A percentile compares a stretch with the other conserved stretches of the same genome.
Evolutionary conservation across 495 filamentous ascomycete species (phyloP).

Genomic region (Penicillium bovifimosum): DNA sequence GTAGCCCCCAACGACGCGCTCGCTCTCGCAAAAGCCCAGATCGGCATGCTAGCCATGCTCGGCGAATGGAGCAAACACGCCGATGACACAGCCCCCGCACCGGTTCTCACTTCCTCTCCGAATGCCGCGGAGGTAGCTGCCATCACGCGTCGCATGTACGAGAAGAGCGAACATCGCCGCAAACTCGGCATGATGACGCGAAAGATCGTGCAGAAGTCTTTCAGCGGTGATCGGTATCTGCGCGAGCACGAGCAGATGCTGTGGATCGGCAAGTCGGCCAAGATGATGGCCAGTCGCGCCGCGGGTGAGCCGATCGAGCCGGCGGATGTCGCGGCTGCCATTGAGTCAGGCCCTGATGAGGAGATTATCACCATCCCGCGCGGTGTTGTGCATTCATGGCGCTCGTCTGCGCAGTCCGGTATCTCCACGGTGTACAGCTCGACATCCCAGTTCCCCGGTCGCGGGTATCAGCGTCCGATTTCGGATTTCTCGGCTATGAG

Average conservation of each 20-base stretch:
- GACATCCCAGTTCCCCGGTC: conserved; percentile 22
- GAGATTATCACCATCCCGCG: conserved; percentile 38
- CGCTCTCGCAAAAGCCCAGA: conserved; percentile 55
- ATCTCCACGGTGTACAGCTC: conserved; percentile 35
- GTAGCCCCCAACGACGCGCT: conserved; percentile 59
- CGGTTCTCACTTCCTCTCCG: conserved; percentile 45
- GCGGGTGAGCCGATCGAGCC: conserved; percentile 26
- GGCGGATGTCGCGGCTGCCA: conserved; percentile 22
- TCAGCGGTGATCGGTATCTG: conserved; percentile 57
- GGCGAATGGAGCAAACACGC: conserved; percentile 55
- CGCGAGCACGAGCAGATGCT: conserved; percentile 68
- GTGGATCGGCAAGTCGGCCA: conserved; percentile 53
- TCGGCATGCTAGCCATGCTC: conserved; percentile 54
- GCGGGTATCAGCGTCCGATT: conserved; percentile 15
- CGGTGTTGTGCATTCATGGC: conserved; percentile 36
- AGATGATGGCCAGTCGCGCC: conserved; percentile 33
- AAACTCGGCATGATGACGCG: conserved; percentile 57
- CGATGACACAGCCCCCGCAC: conserved; percentile 39
- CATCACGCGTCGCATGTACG: conserved; percentile 57
- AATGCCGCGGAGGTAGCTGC: conserved; percentile 46
- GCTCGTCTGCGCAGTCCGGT: conserved; percentile 33
- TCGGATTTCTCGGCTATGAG: conserved; percentile 29
- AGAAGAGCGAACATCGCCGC: conserved; percentile 52
- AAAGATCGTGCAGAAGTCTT: conserved; percentile 55
- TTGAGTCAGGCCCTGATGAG: conserved; percentile 32